Percentiles rank a stretch among this genome's conserved stretches.
phyloP scores from a whole-genome alignment of 805 yeast species.

The Wickerhamiella musiphila region DNA sequence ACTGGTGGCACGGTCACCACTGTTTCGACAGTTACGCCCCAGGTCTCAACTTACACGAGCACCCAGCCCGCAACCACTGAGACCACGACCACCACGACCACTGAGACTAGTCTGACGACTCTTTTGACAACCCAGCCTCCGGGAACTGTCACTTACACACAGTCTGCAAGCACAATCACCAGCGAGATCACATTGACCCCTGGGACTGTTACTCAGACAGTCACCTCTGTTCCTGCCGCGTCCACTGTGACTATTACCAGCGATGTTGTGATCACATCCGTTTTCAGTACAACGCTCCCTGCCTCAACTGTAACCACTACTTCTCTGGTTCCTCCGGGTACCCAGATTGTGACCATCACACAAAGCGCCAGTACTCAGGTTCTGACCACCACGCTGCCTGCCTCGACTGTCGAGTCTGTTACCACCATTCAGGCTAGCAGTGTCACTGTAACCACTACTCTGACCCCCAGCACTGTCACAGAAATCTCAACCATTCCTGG shows the following conservation, averaged over 20 bases:
- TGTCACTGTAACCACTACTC: background rate
- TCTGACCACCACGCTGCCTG: background rate
- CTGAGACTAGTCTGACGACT: background rate
- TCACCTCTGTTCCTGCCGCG: background rate
- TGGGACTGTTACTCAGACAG: background rate
- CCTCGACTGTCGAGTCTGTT: background rate
- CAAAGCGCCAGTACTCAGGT: background rate
- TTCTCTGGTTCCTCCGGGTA: background rate
- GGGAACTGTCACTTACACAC: conserved; percentile 3
- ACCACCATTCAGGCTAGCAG: conserved; percentile 2
- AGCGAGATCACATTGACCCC: conserved; percentile 1
- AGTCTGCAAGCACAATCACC: conserved; percentile 1
- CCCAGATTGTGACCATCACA: background rate
- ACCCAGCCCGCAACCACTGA: conserved; percentile 1
- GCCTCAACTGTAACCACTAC: background rate
- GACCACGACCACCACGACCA: background rate
- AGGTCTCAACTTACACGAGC: background rate
- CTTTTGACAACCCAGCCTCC: conserved; percentile 2
- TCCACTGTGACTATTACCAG: conserved; percentile 1
- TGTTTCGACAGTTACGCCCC: conserved; percentile 3
- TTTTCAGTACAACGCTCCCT: conserved; percentile 1
- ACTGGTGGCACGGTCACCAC: conserved; percentile 5
- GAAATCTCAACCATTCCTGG: conserved; percentile 2
- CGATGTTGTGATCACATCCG: background rate
- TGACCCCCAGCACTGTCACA: background rate